Base-by-base conservation (phyloP, 129 eudicot genomes). In the Gnaphalium uliginosum region DNA sequence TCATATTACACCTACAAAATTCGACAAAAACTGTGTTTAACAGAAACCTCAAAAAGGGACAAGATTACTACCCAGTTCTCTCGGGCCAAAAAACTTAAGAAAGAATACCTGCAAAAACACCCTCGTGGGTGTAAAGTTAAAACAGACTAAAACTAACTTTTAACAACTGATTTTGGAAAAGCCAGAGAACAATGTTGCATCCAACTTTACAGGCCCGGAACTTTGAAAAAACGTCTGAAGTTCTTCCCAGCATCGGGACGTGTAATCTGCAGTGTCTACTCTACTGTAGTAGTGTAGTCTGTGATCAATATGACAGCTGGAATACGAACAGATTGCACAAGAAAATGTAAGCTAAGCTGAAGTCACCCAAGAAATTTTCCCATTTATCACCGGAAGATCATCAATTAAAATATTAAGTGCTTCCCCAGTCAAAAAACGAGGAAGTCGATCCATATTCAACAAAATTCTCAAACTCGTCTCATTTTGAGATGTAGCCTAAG, bases 381-480 rank as follows among this genome's bases (percentile, higher is more conserved):
- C 98, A 79, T 87, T 85, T 73, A 84, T 85, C 17, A 87, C 89
- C 15, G 96, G 97, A 77, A 94, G 96, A 83, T 94, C 98, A 79
- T 94, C 98, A 79, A 94, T 89, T 78, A 94, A 79, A 46, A 94
- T 88, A 90, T 72, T 69, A 75, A 10, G 77, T 15, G 86, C 68
- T 67, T 75, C 74, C 21, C 76, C 68, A 8, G 66, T 78, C 56
- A 56, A 35, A 23, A 35, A 93, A 85, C 18, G 89, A 79, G 27
- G 89, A 48, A 80, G 85, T 81, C 39, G 84, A 32, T 73, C 97
- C 96, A 72, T 87, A 94, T 81, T 94, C 98, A 10, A 90, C 93
- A 67, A 94, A 94, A 79, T 79, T 87, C 75, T 90, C 97, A 70
- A 94, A 90, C 68, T 94, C 96, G 7, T 94, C 97, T 85, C 90